Conservation (phyloP, 2,329 filamentous ascomycete species). For the Nigrospora sphaerica region DNA sequence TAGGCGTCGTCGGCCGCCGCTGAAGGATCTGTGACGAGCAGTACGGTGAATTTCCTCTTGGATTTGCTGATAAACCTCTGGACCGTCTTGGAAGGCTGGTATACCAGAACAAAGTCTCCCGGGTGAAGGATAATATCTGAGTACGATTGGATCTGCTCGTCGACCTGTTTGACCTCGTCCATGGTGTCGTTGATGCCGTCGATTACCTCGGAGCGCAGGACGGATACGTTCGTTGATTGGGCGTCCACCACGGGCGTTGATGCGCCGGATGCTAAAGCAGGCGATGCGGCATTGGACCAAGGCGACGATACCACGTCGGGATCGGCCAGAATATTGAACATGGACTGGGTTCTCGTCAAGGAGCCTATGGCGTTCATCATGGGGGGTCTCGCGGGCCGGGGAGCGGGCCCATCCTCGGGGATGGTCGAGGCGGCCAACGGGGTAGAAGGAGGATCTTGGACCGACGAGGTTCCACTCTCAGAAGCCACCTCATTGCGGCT, state of each 20-base stretch:
- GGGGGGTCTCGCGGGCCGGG: slow-evolving; percentile 41
- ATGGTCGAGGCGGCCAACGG: neutral
- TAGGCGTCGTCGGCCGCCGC: slow-evolving; percentile 32
- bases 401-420: slow-evolving; percentile 1
- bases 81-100: slow-evolving; percentile 79
- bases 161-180: slow-evolving; percentile 87
- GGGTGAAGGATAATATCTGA: slow-evolving; percentile 90
- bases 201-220: slow-evolving; percentile 83
- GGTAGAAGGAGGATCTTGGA: slow-evolving; percentile 5
- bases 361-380: slow-evolving; percentile 56
- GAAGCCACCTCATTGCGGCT: slow-evolving; percentile 59
- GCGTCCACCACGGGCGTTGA: slow-evolving; percentile 37
- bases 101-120: slow-evolving; percentile 85
- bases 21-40: slow-evolving; percentile 64
- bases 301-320: slow-evolving; percentile 43
- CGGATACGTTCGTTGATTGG: slow-evolving; percentile 45
- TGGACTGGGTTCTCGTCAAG: slow-evolving; percentile 63
- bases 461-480: slow-evolving; percentile 35
- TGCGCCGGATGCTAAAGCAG: slow-evolving; percentile 34
- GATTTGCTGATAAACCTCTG: slow-evolving; percentile 81
- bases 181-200: slow-evolving; percentile 93
- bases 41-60: slow-evolving; percentile 86
- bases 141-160: slow-evolving; percentile 85
- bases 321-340: slow-evolving; percentile 83
- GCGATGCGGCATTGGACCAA: slow-evolving; percentile 40